A percentile compares a stretch with the other conserved stretches of the same genome.
These are phyloP conservation scores for Elymus sibiricus DNA, from an alignment of 176 grass and related monocot species.

Conservation along the genomic window DNA sequence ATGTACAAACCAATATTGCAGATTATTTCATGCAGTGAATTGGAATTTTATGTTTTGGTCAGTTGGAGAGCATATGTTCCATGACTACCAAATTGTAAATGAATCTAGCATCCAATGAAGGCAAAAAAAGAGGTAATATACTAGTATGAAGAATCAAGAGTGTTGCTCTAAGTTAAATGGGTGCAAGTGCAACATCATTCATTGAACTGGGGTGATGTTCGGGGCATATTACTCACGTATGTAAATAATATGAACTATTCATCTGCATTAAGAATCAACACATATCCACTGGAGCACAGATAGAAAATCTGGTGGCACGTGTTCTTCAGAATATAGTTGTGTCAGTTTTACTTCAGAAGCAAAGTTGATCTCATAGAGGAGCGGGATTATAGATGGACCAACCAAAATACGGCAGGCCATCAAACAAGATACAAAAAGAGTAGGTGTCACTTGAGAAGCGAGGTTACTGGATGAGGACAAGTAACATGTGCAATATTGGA, in stretches of 20 bases:
- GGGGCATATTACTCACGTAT: background rate
- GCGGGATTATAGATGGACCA: background rate
- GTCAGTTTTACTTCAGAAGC: conserved; percentile 5
- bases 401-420: background rate
- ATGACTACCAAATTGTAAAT: background rate
- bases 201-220: background rate
- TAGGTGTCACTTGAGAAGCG: conserved; percentile 4
- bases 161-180: background rate
- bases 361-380: conserved; percentile 7
- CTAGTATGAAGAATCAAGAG: background rate
- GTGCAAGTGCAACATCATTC: background rate
- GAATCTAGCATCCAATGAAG: background rate
- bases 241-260: conserved; percentile 3
- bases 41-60: background rate
- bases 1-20: conserved; percentile 3
- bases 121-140: background rate
- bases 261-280: conserved; percentile 2
- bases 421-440: background rate
- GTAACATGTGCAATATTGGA: conserved; percentile 7
- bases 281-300: background rate
- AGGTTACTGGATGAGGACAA: background rate
- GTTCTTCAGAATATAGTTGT: conserved; percentile 4
- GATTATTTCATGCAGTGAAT: background rate
- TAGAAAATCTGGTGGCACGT: background rate
- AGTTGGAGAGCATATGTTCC: conserved; percentile 6